Evolutionary conservation across 2,329 filamentous ascomycete species (phyloP).

Genomic region (Fusarium nanum): DNA sequence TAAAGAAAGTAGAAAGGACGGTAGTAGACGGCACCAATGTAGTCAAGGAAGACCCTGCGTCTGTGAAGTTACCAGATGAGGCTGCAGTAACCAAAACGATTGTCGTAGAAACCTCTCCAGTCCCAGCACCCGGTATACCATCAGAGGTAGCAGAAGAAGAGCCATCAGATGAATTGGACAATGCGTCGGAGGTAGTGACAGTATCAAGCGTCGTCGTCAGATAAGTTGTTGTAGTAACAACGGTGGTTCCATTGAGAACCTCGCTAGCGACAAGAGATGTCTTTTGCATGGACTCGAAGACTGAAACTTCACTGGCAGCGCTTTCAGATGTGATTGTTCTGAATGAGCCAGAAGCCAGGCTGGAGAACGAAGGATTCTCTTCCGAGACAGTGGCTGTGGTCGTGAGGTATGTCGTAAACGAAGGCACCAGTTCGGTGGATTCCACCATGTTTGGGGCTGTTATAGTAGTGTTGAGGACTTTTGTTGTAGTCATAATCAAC

Average conservation of each 20-base stretch:
- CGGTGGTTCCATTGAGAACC: neutral
- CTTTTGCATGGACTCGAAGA: neutral
- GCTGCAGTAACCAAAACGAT: neutral
- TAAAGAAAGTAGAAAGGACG: constrained; percentile 11
- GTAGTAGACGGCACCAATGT: neutral
- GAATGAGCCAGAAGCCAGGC: neutral
- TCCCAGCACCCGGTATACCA: constrained; percentile 5
- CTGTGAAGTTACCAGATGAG: constrained; percentile 1
- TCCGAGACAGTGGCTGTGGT: neutral
- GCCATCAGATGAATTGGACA: neutral
- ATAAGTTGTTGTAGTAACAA: constrained; percentile 18
- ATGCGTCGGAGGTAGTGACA: neutral
- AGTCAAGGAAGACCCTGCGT: neutral
- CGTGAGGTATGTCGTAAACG: neutral
- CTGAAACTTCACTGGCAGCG: neutral
- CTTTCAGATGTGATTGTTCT: neutral
- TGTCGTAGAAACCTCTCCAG: neutral
- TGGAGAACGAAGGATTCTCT: neutral
- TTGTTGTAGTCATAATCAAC: constrained; percentile 26
- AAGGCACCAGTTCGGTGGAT: neutral
- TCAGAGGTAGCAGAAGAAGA: neutral
- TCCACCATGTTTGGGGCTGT: constrained; percentile 3
- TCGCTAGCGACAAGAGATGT: neutral
- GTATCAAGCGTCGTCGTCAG: constrained; percentile 3
- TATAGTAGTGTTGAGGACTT: constrained; percentile 26